phyloP scores from a whole-genome alignment of 257 asterid genomes.

The Eustoma russellianum region DNA sequence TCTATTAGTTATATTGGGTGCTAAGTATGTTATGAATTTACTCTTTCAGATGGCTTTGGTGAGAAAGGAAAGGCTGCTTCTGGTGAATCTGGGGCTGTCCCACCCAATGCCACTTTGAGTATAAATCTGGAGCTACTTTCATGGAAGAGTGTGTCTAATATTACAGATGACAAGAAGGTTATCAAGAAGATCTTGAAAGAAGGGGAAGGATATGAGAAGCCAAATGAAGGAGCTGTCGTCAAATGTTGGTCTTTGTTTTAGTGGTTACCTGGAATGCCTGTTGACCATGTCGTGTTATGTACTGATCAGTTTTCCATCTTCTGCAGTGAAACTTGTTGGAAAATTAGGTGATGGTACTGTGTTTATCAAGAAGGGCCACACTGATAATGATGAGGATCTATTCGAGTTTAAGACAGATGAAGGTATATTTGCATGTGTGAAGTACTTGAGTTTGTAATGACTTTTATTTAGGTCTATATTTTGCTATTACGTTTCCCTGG shows the following conservation, averaged over 20 bases:
- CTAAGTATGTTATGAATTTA: neutral
- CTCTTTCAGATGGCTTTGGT: slow-evolving; percentile 48
- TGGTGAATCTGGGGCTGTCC: slow-evolving; percentile 35
- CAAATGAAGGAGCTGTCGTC: slow-evolving; percentile 48
- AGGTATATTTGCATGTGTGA: slow-evolving; percentile 17
- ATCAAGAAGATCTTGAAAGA: slow-evolving; percentile 41
- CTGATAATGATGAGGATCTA: slow-evolving; percentile 27
- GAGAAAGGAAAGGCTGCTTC: slow-evolving; percentile 45
- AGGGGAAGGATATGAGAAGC: slow-evolving; percentile 47
- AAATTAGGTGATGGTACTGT: slow-evolving; percentile 47
- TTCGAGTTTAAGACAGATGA: slow-evolving; percentile 45
- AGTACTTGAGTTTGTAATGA: neutral
- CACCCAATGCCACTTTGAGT: slow-evolving; percentile 35
- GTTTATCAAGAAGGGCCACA: slow-evolving; percentile 34
- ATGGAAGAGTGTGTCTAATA: slow-evolving; percentile 43
- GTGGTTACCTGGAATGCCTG: too few species aligned
- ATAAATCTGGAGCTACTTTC: slow-evolving; percentile 37
- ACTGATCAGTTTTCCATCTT: neutral
- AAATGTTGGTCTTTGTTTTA: slow-evolving; percentile 14
- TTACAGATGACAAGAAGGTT: slow-evolving; percentile 39
- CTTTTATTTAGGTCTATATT: too few species aligned
- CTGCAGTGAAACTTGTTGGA: slow-evolving; percentile 39
- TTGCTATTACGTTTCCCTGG: too few species aligned
- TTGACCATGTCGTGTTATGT: neutral
- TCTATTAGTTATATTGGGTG: neutral